Evolutionary conservation across 345 rosid genomes (phyloP).

Genomic region (Boechera stricta): DNA sequence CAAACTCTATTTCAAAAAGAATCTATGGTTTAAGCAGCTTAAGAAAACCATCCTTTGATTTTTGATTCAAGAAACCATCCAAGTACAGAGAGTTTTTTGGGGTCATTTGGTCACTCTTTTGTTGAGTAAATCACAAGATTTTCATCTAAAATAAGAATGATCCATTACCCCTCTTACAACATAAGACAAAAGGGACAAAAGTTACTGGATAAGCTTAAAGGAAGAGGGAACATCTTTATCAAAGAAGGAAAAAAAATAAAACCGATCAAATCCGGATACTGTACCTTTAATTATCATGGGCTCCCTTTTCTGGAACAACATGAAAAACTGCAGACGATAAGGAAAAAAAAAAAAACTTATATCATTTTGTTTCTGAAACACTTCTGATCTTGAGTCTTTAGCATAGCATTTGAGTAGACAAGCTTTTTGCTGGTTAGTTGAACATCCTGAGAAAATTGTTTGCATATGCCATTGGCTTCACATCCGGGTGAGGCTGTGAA

Average conservation of each 20-base stretch:
- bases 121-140: slow-evolving; percentile 28
- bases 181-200: slow-evolving; percentile 32
- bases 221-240: slow-evolving; percentile 34
- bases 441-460: slow-evolving; percentile 82
- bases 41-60: slow-evolving; percentile 3
- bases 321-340: slow-evolving; percentile 41
- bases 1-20: slow-evolving; percentile 5
- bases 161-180: slow-evolving; percentile 32
- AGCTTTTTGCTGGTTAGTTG: slow-evolving; percentile 48
- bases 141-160: slow-evolving; percentile 29
- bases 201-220: slow-evolving; percentile 31
- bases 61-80: slow-evolving; percentile 23
- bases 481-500: slow-evolving; percentile 92
- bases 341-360: slow-evolving; percentile 16
- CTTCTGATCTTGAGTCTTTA: slow-evolving; percentile 34
- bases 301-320: slow-evolving; percentile 43
- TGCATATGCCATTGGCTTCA: slow-evolving; percentile 98
- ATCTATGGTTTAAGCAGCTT: neutral
- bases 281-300: slow-evolving; percentile 43
- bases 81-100: slow-evolving; percentile 5
- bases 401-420: slow-evolving; percentile 2
- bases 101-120: slow-evolving; percentile 26
- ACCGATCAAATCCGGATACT: slow-evolving; percentile 30
- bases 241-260: slow-evolving; percentile 24
- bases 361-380: slow-evolving; percentile 40